Conservation (phyloP, 2,329 filamentous ascomycete species). For the Tothia fuscella region DNA sequence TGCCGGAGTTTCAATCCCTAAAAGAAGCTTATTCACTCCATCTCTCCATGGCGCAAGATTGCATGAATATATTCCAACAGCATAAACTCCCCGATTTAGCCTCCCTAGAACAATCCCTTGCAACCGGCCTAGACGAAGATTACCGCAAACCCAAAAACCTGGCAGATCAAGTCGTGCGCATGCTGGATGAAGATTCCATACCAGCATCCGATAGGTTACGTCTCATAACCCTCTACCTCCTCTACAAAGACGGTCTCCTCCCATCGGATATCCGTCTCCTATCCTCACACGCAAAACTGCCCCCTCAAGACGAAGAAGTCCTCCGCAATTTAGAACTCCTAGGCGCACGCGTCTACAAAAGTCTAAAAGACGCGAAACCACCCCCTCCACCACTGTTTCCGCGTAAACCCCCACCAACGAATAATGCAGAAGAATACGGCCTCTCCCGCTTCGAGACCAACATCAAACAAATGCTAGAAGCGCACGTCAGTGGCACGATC, state of each 20-base stretch:
- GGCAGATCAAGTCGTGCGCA: conserved; percentile 69
- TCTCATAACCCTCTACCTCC: conserved; percentile 71
- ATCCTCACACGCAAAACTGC: conserved; percentile 69
- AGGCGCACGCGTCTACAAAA: conserved; percentile 59
- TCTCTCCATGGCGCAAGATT: conserved; percentile 91
- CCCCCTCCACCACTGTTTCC: conserved; percentile 58
- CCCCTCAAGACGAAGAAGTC: conserved; percentile 58
- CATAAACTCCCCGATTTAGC: conserved; percentile 80
- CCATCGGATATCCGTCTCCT: conserved; percentile 74
- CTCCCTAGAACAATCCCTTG: conserved; percentile 73
- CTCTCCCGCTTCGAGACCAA: conserved; percentile 79
- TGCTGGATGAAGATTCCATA: conserved; percentile 77
- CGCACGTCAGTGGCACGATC: conserved; percentile 31
- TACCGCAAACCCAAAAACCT: conserved; percentile 82
- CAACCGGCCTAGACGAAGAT: conserved; percentile 88
- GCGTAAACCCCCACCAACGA: conserved; percentile 43
- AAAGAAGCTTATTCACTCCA: conserved; percentile 93
- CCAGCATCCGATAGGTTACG: conserved; percentile 64
- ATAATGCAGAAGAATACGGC: conserved; percentile 61
- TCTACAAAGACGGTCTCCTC: conserved; percentile 78
- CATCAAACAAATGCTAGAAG: conserved; percentile 76
- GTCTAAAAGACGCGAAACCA: conserved; percentile 66
- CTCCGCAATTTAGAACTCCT: conserved; percentile 71
- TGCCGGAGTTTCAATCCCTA: conserved; percentile 90
- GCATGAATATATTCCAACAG: conserved; percentile 83